phyloP scores from a whole-genome alignment of 2,329 filamentous ascomycete genomes.

The Tricladium varicosporioides region DNA sequence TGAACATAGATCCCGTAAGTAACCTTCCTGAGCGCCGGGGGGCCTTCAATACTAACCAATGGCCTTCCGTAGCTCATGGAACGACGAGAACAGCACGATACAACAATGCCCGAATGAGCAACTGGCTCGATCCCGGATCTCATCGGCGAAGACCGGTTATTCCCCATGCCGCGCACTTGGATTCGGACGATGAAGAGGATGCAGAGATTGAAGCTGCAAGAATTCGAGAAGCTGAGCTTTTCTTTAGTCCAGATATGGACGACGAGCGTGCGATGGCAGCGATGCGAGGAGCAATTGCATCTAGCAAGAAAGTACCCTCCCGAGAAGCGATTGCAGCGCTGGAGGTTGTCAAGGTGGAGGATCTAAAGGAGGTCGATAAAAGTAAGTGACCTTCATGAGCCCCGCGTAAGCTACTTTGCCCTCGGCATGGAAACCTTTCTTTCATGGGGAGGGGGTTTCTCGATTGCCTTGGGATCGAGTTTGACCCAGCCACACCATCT shows the following conservation, averaged over 20 bases:
- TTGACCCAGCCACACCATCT: no score
- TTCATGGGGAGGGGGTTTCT: neutral
- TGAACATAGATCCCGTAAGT: neutral
- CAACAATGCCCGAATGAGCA: neutral
- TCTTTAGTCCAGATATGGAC: conserved; percentile 10
- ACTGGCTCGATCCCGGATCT: neutral
- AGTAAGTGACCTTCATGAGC: conserved; percentile 24
- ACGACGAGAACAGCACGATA: neutral
- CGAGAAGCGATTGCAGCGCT: conserved; percentile 31
- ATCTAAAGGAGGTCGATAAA: conserved; percentile 26
- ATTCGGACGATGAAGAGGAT: conserved; percentile 20
- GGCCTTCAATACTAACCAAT: neutral
- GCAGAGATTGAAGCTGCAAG: conserved; percentile 11
- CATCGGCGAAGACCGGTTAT: neutral
- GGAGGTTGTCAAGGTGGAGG: conserved; percentile 27
- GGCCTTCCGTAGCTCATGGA: neutral
- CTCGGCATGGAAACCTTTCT: neutral
- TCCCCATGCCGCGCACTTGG: neutral
- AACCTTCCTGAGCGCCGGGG: neutral
- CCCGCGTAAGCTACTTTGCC: neutral
- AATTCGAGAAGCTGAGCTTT: conserved; percentile 7
- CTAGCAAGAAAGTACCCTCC: conserved; percentile 28
- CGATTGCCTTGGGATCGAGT: neutral
- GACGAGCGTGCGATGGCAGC: conserved; percentile 24
- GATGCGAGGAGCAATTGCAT: conserved; percentile 23